A percentile compares a stretch with the other conserved stretches of the same genome.
Evolutionary conservation across 345 rosid genomes (phyloP).

Genomic region (Noccaea bulbosa): DNA sequence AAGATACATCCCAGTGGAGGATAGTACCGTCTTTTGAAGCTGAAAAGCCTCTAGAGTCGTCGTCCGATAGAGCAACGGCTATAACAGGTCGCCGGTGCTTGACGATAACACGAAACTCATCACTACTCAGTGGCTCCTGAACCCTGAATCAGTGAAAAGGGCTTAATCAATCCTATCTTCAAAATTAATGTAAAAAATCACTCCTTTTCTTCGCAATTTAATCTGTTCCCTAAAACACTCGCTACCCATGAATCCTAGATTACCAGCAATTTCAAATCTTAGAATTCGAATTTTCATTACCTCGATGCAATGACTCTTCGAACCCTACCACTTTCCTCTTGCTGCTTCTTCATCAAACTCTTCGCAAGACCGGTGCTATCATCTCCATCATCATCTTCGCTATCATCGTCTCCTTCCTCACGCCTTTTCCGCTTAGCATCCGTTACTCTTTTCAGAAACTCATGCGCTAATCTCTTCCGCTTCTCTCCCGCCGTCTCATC

Average conservation of each 20-base stretch:
- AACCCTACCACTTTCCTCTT: slow-evolving; percentile 83
- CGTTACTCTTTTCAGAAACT: slow-evolving; percentile 50
- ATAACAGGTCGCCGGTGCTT: slow-evolving; percentile 85
- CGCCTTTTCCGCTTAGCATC: slow-evolving; percentile 52
- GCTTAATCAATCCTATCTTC: slow-evolving; percentile 13
- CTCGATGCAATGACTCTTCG: slow-evolving; percentile 77
- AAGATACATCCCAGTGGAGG: slow-evolving; percentile 82
- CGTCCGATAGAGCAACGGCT: slow-evolving; percentile 83
- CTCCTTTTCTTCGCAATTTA: neutral
- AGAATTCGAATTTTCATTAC: slow-evolving; percentile 48
- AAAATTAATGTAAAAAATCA: neutral
- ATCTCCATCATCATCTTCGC: slow-evolving; percentile 59
- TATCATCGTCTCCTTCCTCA: slow-evolving; percentile 56
- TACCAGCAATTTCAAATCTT: neutral
- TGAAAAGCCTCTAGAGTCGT: slow-evolving; percentile 83
- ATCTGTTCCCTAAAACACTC: neutral
- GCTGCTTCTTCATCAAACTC: slow-evolving; percentile 82
- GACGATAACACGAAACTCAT: slow-evolving; percentile 55
- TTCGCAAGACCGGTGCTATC: slow-evolving; percentile 50
- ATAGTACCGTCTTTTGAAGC: slow-evolving; percentile 90
- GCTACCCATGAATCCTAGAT: neutral
- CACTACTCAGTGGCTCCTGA: slow-evolving; percentile 60
- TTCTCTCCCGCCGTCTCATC: slow-evolving; percentile 79
- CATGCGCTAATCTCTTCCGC: slow-evolving; percentile 68
- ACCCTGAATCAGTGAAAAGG: slow-evolving; percentile 53